Evolutionary conservation across 192 early-diverging fungal genomes (phyloP), one percentile per base, ranked within the genome.

Genomic region (Podila clonocystis): DNA sequence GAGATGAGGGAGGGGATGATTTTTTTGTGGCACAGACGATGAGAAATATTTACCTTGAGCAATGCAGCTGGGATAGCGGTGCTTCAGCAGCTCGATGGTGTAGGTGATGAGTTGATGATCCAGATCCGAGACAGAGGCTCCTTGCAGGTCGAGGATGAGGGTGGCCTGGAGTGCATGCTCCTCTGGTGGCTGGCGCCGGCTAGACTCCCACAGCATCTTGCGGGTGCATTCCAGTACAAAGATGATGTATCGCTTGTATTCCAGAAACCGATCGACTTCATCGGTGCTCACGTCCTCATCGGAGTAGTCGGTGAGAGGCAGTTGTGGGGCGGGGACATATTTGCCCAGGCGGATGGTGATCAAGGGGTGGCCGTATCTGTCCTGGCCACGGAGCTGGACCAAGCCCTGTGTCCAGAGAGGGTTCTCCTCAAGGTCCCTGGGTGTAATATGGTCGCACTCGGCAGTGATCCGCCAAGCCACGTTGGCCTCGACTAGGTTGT

Each of bases 201-300:
- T 73, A 3, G 77, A 80, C 34, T 80, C 77, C 77, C 77, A 80
- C 48, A 80, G 71, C 36, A 73, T 45, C 57, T 73, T 80, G 71
- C 77, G 77, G 50, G 71, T 65, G 58, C 77, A 80, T n/a, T 80
- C 77, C n/a, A 80, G 65, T 1, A 80, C 70, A 69, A 80, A 80
- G 34, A 73, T 73, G 62, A 80, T 80, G 58, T 73, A 80, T 34
- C 67, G 65, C 34, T 80, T 80, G 62, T 80, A 80, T 2, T 80
- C 77, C 50, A 73, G 22, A 33, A 80, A 80, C n/a, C 77, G 60
- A 38, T 72, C 68, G n/a, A 49, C 58, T 49, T 62, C 58, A 4
- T 68, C 70, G 9, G 15, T 69, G 7, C 58, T 63, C 13, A n/a
- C 59, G 36, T 34, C 60, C 26, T 50, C 49, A 4, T 36, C 50